Evolutionary conservation across 176 grass and related monocot genomes (phyloP), one percentile per base, ranked within the genome.

Genomic region (Bolboschoenus planiculmis): DNA sequence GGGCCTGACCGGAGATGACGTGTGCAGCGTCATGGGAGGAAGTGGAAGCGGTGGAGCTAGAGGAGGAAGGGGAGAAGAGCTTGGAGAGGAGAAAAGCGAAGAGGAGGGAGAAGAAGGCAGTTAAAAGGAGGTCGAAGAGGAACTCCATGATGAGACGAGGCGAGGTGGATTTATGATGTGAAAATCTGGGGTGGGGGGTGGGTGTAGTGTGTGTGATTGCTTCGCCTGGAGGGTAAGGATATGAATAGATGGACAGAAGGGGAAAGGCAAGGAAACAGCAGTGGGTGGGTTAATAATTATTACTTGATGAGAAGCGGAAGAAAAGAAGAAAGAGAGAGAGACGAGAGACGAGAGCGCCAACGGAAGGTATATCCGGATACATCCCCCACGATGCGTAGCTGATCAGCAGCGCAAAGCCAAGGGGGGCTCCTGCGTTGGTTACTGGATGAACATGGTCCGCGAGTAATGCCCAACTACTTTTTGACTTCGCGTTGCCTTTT

Each of bases 311-410:
- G 11, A 81, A 65, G 34, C 44, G 6, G 18, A 18, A 79, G 8
- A 75, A 54, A 72, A 55, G 24, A 72, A 24, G 8, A 36, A 4
- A 47, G 42, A 30, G 21, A 24, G 60, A 27, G 34, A 71, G 76
- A 60, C 18, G 66, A 68, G 64, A 56, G 42, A 36, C 50, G 74
- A 88, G 85, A 89, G 87, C 92, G 87, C 86, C 86, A 85, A 88
- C 73, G 86, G 40, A 79, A 89, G 91, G 91, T 87, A 91, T 87
- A 91, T 89, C 88, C 89, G 91, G 86, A 89, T 93, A 83, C 91
- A 83, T 83, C 56, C 84, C 81, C 89, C 84, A 91, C 86, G 84
- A 70, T 70, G 65, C 65, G 18, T 70, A 70, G 7, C 8, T 20
- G 18, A 65, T 21, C 72, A 47, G 71, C 73, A 51, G 73, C 73